Base-by-base conservation (phyloP, 1,284 basidiomycete species). In the Microbotryum saponariae region DNA sequence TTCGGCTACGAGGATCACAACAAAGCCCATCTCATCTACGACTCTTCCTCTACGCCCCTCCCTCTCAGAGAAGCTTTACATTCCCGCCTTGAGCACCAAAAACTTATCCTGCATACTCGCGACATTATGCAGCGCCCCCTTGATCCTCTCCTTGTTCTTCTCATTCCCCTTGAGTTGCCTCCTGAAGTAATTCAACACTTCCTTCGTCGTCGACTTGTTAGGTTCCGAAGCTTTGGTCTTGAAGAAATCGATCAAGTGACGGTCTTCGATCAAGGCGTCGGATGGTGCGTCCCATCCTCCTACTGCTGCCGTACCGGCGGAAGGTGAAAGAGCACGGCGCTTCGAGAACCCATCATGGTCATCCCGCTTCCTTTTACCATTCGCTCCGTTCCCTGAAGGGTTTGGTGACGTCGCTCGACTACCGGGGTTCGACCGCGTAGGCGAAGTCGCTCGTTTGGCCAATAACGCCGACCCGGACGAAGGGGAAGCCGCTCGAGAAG, bases 371-470 rank as follows among this genome's bases (percentile, higher is more conserved):
- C 66, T 62, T 58, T 68, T 68, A 9, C 45, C 42, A 20, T 51
- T 25, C 14, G 53, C 33, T 6, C 54, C 49, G 16, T 42, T 42
- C n/a, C 33, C 33, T 33, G 51, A 16, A 14, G 62, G 18, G 20
- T 49, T 58, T 1, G 60, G 64, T 6, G 64, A 60, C 4, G 50
- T 25, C n/a, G 37, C 52, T 4, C 64, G 64, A 55, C 51, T 56
- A 23, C 51, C 52, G 5, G 51, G 49, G 44, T 58, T 55, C 18
- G 65, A 67, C 0, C 31, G 37, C 3, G 54, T 7, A 9, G 87
- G 87, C 63, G 86, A 87, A 4, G 87, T 89, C 1, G 88, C 88
- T 14, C 88, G 83, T 74, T 86, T 86, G 14, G 88, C 88, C n/a
- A 89, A 81, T 46, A 88, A 72, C 2, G 84, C 60, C 85, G 76